These are phyloP conservation scores for Cicer bijugum DNA, from an alignment of 306 rosid genomes.

Conservation along the genomic window DNA sequence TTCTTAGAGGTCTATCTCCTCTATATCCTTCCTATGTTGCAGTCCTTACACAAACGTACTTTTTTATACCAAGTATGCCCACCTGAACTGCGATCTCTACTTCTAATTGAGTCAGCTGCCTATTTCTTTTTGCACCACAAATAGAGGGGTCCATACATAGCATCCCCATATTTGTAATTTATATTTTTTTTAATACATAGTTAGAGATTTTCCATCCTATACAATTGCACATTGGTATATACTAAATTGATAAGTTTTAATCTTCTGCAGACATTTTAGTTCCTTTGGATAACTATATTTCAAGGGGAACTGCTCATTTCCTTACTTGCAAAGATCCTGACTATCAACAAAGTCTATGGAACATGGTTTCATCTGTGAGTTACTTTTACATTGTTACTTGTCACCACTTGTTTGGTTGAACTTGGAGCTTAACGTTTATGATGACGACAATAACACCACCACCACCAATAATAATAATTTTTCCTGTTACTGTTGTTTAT, in stretches of 20 bases:
- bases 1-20: background rate
- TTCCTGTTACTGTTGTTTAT: constrained; percentile 16
- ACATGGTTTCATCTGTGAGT: constrained; percentile 88
- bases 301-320: constrained; percentile 88
- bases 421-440: constrained; percentile 9
- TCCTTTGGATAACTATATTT: constrained; percentile 93
- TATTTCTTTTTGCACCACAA: background rate
- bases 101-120: background rate
- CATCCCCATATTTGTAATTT: background rate
- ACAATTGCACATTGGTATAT: background rate
- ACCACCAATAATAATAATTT: background rate
- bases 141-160: background rate
- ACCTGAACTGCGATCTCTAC: background rate
- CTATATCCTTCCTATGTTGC: background rate
- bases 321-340: constrained; percentile 83
- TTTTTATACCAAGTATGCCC: background rate
- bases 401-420: constrained; percentile 3
- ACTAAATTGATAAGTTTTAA: constrained; percentile 13
- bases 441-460: no score
- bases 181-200: constrained; percentile 21
- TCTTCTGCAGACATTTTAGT: constrained; percentile 76
- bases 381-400: constrained; percentile 31
- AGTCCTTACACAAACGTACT: background rate
- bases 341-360: constrained; percentile 93
- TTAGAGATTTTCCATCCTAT: constrained; percentile 16